phyloP scores from a whole-genome alignment of 2,329 filamentous ascomycete genomes.

The Penicillium aurantiogriseum region DNA sequence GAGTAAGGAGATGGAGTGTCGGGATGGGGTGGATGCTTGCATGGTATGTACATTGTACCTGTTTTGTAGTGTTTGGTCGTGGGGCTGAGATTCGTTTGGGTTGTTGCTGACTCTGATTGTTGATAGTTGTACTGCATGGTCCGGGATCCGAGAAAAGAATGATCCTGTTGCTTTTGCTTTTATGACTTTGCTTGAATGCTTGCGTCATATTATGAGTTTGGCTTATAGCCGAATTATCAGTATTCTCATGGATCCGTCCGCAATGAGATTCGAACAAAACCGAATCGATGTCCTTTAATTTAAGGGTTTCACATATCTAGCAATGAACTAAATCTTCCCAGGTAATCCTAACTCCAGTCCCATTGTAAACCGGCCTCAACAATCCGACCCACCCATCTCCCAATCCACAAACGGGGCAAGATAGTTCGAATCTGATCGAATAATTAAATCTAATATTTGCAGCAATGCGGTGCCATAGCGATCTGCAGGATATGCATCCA shows the following conservation, averaged over 20 bases:
- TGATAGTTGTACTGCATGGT: constrained; percentile 31
- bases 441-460: background rate
- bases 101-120: background rate
- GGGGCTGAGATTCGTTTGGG: background rate
- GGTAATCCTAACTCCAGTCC: background rate
- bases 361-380: constrained; percentile 1
- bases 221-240: background rate
- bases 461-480: no score
- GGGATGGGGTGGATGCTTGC: constrained; percentile 59
- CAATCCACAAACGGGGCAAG: background rate
- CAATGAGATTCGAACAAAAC: background rate
- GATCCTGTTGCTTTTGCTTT: background rate
- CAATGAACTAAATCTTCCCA: background rate
- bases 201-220: background rate
- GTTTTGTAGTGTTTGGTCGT: background rate
- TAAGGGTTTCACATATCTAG: background rate
- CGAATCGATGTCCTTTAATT: background rate
- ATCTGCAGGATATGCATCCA: background rate
- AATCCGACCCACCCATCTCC: background rate
- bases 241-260: background rate
- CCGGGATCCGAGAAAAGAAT: constrained; percentile 20
- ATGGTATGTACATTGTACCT: constrained; percentile 40
- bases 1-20: constrained; percentile 64
- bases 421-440: background rate
- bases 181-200: background rate